Evolutionary conservation across 1,284 basidiomycete genomes (phyloP), one percentile per base, ranked within the genome.

Genomic region (Rugosomyces carneus): DNA sequence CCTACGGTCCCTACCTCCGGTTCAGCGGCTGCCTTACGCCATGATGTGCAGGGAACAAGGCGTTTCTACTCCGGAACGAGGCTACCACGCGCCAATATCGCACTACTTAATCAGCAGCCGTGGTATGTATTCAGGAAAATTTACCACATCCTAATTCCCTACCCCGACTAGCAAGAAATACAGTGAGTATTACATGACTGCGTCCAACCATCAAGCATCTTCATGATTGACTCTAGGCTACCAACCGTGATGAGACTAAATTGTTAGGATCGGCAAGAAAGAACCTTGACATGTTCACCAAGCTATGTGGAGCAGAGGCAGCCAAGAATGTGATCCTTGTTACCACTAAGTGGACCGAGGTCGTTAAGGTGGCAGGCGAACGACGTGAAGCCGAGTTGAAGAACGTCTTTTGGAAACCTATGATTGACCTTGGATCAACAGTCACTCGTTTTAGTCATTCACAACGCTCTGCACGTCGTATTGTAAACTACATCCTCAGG

Each of bases 171-270:
- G n/a, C n/a, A n/a, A n/a, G n/a, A n/a, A n/a, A n/a, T n/a, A n/a
- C n/a, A n/a, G n/a, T n/a, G n/a, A n/a, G n/a, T n/a, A n/a, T n/a
- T n/a, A n/a, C n/a, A n/a, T n/a, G n/a, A n/a, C n/a, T n/a, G n/a
- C n/a, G n/a, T n/a, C n/a, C n/a, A n/a, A n/a, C n/a, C n/a, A n/a
- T n/a, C n/a, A n/a, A n/a, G n/a, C n/a, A n/a, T n/a, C n/a, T n/a
- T n/a, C n/a, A n/a, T n/a, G n/a, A n/a, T n/a, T n/a, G n/a, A n/a
- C n/a, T n/a, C n/a, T n/a, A n/a, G n/a, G n/a, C n/a, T n/a, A n/a
- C 10, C 40, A 43, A 15, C 42, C 43, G 15, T 41, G 43, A 32
- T 23, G 23, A 10, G 47, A 49, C 11, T 34, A 44, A 23, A 38
- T 43, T 2, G 47, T n/a, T n/a, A 48, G 19, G 8, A 6, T 16